A percentile compares a stretch with the other conserved stretches of the same genome.
Conservation (phyloP, 2,329 filamentous ascomycete species). For the Onygena corvina region DNA sequence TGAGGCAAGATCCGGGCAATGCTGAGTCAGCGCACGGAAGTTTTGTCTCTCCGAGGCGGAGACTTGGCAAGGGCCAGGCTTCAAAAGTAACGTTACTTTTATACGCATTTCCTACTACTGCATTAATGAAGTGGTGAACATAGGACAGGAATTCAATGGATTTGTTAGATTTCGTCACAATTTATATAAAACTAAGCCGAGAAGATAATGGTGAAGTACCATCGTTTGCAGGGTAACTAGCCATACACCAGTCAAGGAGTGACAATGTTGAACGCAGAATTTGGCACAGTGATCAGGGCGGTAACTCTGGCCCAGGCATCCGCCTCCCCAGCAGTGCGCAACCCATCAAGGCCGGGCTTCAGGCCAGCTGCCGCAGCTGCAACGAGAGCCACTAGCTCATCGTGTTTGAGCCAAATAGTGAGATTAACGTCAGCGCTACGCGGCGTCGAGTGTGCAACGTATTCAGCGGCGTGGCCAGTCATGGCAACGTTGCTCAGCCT, state of each 20-base stretch:
- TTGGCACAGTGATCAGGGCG: background rate
- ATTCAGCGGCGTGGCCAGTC: slow-evolving; percentile 8
- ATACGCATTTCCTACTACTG: too few species aligned
- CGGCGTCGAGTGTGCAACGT: background rate
- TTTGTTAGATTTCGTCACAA: too few species aligned
- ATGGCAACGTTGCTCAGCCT: slow-evolving; percentile 19
- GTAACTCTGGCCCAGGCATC: background rate
- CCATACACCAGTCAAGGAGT: too few species aligned
- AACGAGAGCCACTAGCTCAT: background rate
- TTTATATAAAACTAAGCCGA: too few species aligned
- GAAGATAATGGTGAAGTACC: too few species aligned
- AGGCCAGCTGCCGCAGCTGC: too few species aligned
- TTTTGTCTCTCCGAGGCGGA: background rate
- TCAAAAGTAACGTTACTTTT: slow-evolving; percentile 4
- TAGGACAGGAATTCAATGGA: too few species aligned
- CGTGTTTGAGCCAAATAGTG: background rate
- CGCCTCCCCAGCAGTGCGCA: background rate
- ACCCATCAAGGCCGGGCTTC: background rate
- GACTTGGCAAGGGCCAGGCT: background rate
- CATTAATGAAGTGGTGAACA: too few species aligned
- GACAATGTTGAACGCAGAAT: background rate
- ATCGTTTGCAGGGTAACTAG: too few species aligned
- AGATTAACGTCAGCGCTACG: background rate
- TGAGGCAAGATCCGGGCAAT: too few species aligned
- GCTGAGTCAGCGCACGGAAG: background rate